Evolutionary conservation across 179 eudicot genomes (phyloP), one percentile per base, ranked within the genome.

Genomic region (Beta lomatogona): DNA sequence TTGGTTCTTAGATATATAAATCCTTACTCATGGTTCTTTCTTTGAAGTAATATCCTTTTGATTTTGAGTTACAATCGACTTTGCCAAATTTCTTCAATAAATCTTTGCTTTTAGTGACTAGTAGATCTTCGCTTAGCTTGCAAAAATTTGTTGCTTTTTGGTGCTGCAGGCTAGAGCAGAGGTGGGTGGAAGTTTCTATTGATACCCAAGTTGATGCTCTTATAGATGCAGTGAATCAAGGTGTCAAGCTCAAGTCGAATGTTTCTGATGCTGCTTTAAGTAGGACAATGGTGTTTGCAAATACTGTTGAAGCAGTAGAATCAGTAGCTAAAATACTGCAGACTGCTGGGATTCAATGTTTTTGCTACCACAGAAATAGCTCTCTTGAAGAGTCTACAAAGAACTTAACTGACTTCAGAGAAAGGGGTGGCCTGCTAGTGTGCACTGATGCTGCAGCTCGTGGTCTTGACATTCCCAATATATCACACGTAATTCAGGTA

Each of bases 381-480:
- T 90, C 97, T 73, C 81, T 92, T 79, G 95, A 92, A 77, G 99
- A 93, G 77, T 88, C 92, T 65, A 81, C 94, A 41, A 85, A 89
- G 87, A 92, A 87, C 84, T 83, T 95, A 71, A 79, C 82, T 80
- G 92, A 89, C 64, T 94, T 95, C 80, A 88, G 87, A 84, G 87
- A 92, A 81, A 88, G 79, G 60, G 97, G 99, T 45, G 98, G 98
- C 53, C 88, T 95, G 65, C 91, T 95, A 48, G 98, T 95, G 69
- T 95, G 97, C 86, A 95, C 99, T 82, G 99, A 92, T 88, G 97
- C 98, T 73, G 97, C 97, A 78, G 97, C 98, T 73, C 97, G 98
- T 82, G 98, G 98, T 73, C 91, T 93, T 36, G 98, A 95, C 77
- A 86, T 95, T 79, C 97, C 94, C 74, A 86, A 91, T 78, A 84